Conservation (phyloP, 2,329 filamentous ascomycete species). For the Fusarium nisikadoi region DNA sequence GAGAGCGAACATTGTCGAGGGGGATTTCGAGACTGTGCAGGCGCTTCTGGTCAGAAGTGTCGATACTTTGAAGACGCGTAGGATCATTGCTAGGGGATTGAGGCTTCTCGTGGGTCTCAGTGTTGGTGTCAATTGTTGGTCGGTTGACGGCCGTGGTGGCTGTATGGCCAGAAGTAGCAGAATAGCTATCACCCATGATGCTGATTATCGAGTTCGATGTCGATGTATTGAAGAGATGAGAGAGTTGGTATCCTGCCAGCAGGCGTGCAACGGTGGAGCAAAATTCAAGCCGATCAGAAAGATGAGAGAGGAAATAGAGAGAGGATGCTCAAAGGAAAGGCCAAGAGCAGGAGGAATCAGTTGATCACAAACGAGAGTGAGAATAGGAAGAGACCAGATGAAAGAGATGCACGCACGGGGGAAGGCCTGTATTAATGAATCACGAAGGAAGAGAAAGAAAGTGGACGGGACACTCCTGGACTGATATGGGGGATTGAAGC, state of each 20-base stretch:
- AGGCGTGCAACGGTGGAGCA: conserved; percentile 20
- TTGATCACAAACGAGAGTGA: conserved; percentile 25
- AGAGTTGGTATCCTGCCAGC: conserved; percentile 39
- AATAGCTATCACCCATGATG: conserved; percentile 41
- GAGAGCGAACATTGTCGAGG: conserved; percentile 46
- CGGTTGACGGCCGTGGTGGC: conserved; percentile 26
- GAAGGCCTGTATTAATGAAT: conserved; percentile 18
- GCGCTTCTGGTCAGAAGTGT: conserved; percentile 30
- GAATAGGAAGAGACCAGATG: conserved; percentile 25
- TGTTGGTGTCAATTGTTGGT: conserved; percentile 32
- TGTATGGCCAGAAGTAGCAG: conserved; percentile 28
- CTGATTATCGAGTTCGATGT: not conserved
- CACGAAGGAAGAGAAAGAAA: conserved; percentile 13
- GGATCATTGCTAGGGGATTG: conserved; percentile 10
- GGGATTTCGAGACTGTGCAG: conserved; percentile 44
- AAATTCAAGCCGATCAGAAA: not conserved
- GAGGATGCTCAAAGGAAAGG: conserved; percentile 8
- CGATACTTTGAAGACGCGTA: conserved; percentile 24
- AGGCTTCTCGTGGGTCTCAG: not conserved
- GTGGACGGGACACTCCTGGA: conserved; percentile 17
- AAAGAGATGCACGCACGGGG: conserved; percentile 12
- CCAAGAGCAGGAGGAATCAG: conserved; percentile 3
- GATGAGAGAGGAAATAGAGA: conserved; percentile 5
- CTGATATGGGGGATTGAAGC: conserved; percentile 34
- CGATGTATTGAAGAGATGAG: not conserved